Base-by-base conservation (phyloP, 2,329 filamentous ascomycete species). In the Fusarium mexicanum region DNA sequence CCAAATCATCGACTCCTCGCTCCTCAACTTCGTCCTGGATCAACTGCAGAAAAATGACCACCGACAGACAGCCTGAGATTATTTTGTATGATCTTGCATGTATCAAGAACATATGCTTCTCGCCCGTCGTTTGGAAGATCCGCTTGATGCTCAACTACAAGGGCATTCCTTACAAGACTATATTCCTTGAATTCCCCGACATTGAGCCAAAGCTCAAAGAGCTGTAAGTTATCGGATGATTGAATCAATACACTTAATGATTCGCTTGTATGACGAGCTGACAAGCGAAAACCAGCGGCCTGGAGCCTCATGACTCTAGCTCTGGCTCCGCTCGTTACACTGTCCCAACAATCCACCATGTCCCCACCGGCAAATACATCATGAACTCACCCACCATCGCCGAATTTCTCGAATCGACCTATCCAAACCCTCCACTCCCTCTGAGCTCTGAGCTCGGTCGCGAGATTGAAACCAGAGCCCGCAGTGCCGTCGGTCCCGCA, bases 111-210 rank as follows among this genome's bases (percentile, higher is more conserved):
- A 24, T 11, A 3, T 67, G 68, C 43, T 71, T 71, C 31, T 71
- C 67, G 0, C 68, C 68, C 0, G 67, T 33, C 1, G 67, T 71
- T 9, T 71, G 67, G 68, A 67, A 61, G 11, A 61, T 47, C 5
- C 55, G 68, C 1, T 18, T 71, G 12, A 71, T 71, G 54, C 61
- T 71, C 18, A 71, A 71, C 38, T 71, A 67, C 40, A 71, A 67
- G 12, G 20, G 11, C 5, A n/a, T 71, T 13, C 24, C 61, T 2
- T 71, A 71, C 24, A 26, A 12, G 3, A 67, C 68, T 1, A 22
- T 71, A 3, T 71, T 71, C 10, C 24, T 71, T 7, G 68, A 71
- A 5, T 58, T 71, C 29, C 67, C 67, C 1, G 67, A 71, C 2
- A 71, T 71, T 8, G 67, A 47, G 9, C 61, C 55, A 7, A 67